These are phyloP conservation scores for Lichina pygmaea DNA, from an alignment of 495 filamentous ascomycete genomes.

Conservation along the genomic window DNA sequence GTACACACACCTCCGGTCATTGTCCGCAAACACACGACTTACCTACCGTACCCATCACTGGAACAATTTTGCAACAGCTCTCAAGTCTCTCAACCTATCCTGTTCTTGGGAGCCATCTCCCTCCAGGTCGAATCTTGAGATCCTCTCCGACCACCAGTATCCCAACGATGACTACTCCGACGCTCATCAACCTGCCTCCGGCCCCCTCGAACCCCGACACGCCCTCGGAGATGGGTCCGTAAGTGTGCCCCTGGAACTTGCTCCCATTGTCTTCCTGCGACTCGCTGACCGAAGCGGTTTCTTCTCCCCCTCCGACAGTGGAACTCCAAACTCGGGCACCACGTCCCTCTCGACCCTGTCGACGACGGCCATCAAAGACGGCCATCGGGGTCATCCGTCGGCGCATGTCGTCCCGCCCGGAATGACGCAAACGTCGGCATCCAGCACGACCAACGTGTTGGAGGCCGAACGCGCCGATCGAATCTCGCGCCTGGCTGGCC, in stretches of 20 bases:
- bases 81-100: no score
- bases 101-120: no score
- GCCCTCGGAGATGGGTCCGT: constrained; percentile 73
- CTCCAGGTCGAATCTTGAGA: no score
- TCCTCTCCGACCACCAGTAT: no score
- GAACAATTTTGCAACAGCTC: no score
- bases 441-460: constrained; percentile 31
- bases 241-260: constrained; percentile 14
- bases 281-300: not conserved
- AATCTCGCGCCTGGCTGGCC: constrained; percentile 68
- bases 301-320: constrained; percentile 19
- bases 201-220: constrained; percentile 64
- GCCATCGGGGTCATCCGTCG: constrained; percentile 46
- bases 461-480: constrained; percentile 84
- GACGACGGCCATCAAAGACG: constrained; percentile 84
- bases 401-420: constrained; percentile 14
- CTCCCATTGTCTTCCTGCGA: constrained; percentile 2
- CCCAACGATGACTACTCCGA: constrained; percentile 21
- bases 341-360: constrained; percentile 68
- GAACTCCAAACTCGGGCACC: constrained; percentile 73
- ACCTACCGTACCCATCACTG: no score
- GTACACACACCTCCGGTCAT: no score
- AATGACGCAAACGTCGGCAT: constrained; percentile 23
- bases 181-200: constrained; percentile 64
- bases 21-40: no score